Base-by-base conservation (phyloP, 441 rosid species). In the Francoa sonchifolia region DNA sequence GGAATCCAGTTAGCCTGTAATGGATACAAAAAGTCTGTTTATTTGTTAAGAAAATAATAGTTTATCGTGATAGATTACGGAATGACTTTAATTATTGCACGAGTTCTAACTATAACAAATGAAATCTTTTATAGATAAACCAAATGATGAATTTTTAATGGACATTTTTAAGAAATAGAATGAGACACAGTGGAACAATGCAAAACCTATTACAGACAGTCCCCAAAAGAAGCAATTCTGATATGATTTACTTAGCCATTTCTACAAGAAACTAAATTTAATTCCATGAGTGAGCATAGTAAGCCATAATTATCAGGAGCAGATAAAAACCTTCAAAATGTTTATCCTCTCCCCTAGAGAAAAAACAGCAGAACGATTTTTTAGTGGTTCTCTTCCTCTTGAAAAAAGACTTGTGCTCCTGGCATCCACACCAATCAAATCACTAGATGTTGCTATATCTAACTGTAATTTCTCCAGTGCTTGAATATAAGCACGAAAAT, bases 401-500 rank as follows among this genome's bases (percentile, higher is more conserved):
- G 77, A 79, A 56, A 92, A 87, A 51, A 92, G 78, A 52, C 97
- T 61, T 0, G 84, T 47, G 63, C 87, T 74, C 72, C 98, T 70
- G 17, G 99, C 72, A 61, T 92, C 99, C 55, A 92, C 86, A 26
- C 99, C 99, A 66, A 92, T 92, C 71, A 92, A 68, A 77, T 92
- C 97, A 55, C 68, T 70, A 38, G 86, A 61, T 57, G 94, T 77
- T 44, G 97, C 99, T 58, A 92, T 92, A 78, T 92, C 99, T 52
- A 92, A 71, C 59, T 92, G 97, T 40, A 92, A 67, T 60, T 92
- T 92, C 69, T 92, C 97, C 63, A 83, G 57, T 9, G 95, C 99
- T 74, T 81, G 94, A 67, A 87, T 92, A 68, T 87, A 92, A 55
- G 97, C 92, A 63, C 92, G 92, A 52, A 92, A 87, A 76, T 87